Evolutionary conservation across 2,329 filamentous ascomycete species (phyloP), one percentile per base, ranked within the genome.

Genomic region (Colletotrichum navitas): DNA sequence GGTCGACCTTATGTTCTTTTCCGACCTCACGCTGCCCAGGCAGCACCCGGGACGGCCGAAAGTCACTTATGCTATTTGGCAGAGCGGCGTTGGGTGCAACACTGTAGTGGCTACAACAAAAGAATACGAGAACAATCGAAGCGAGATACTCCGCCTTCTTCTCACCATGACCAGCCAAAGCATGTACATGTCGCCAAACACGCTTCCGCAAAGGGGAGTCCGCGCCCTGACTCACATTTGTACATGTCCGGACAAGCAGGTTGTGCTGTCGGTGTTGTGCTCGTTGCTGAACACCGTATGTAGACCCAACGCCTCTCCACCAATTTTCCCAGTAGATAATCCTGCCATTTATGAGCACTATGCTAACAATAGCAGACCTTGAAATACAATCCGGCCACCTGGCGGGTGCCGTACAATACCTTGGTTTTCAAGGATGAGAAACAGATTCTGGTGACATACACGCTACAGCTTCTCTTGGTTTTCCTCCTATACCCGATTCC

Each of bases 61-160:
- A 80, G 93, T 98, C 67, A 93, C 92, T 10, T 97, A 96, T 82
- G 92, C 94, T 65, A 98, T 99, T 79, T 99, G 96, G 96, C 94
- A 98, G 83, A 98, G 94, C 78, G 96, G 96, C 59, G 95, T 99
- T 39, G 96, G 96, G 18, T 98, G 95, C 85, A 97, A 97, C 80
- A 93, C 93, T 21, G 90, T 94, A 6, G 91, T 97, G 76, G 92
- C 92, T 12, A 95, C 94, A 4, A 98, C 92, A 63, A 97, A 94
- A 80, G 95, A 98, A 77, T 92, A 94, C 70, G 96, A 99, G 83
- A 97, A 88, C 83, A 98, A 98, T 81, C 90, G 96, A 71, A 94
- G 93, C 75, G 96, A 99, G 82, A 92, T 98, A 39, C 82, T 98
- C 76, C 90, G 95, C 29, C 85, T 99, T 68, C 87, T 99, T 51